Conservation (phyloP, 2,329 filamentous ascomycete species). For the Fusarium oxysporum region DNA sequence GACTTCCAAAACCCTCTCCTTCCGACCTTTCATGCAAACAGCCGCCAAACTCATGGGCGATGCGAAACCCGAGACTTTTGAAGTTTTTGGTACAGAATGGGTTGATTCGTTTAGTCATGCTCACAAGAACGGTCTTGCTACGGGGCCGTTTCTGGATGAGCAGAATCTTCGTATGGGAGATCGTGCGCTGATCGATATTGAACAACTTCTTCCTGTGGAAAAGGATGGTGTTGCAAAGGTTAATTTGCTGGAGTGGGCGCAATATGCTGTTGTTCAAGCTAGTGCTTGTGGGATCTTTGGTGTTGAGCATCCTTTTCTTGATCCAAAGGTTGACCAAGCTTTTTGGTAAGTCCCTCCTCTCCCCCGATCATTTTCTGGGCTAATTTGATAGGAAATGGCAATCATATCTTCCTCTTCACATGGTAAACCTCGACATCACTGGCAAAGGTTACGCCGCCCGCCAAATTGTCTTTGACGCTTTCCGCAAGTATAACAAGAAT, state of each 20-base stretch:
- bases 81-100: constrained; percentile 29
- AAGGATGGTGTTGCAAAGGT: not conserved
- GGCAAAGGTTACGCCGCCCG: constrained; percentile 32
- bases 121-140: constrained; percentile 17
- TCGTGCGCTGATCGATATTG: constrained; percentile 17
- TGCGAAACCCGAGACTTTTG: constrained; percentile 2
- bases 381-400: constrained; percentile 21
- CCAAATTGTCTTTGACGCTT: constrained; percentile 31
- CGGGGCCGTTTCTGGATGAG: constrained; percentile 23
- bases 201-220: not conserved
- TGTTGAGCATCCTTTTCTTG: constrained; percentile 30
- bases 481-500: constrained; percentile 24
- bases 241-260: constrained; percentile 8
- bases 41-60: constrained; percentile 25
- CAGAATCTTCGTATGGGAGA: constrained; percentile 36
- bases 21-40: constrained; percentile 45
- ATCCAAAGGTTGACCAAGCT: constrained; percentile 21
- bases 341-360: constrained; percentile 25
- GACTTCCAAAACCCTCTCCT: constrained; percentile 41
- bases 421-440: constrained; percentile 19
- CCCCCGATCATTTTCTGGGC: too few relatives aligned
- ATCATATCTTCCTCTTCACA: constrained; percentile 20
- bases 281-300: constrained; percentile 36
- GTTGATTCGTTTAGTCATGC: constrained; percentile 22
- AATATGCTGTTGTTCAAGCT: constrained; percentile 31